Percentiles rank a stretch among this genome's conserved stretches.
Conservation (phyloP, 2,329 filamentous ascomycete species). For the Pestalotiopsis sp. region DNA sequence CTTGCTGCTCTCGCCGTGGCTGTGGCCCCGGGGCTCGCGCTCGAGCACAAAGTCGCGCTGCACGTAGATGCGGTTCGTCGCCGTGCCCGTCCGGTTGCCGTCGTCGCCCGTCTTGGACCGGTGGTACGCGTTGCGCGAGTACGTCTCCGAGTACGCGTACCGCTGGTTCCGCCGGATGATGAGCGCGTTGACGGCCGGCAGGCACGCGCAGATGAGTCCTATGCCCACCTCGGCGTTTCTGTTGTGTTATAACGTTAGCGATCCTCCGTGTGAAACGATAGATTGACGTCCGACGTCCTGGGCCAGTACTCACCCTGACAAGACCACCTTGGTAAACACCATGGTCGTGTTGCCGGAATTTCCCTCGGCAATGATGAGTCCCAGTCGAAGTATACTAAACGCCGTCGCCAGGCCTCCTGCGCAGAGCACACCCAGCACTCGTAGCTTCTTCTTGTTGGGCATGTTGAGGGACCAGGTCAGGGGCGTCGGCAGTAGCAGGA, state of each 20-base stretch:
- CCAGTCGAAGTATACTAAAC: slow-evolving; percentile 32
- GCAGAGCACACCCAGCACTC: slow-evolving; percentile 30
- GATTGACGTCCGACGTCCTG: neutral
- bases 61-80: neutral
- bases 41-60: neutral
- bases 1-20: neutral
- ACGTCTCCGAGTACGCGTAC: neutral
- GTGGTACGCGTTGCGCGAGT: neutral
- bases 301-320: slow-evolving; percentile 22
- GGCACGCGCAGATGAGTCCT: slow-evolving; percentile 14
- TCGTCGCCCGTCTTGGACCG: neutral
- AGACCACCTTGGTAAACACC: slow-evolving; percentile 29
- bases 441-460: slow-evolving; percentile 31
- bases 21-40: neutral
- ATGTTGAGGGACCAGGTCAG: slow-evolving; percentile 35
- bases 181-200: slow-evolving; percentile 12
- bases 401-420: slow-evolving; percentile 35
- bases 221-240: slow-evolving; percentile 27
- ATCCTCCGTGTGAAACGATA: no score
- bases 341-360: slow-evolving; percentile 28
- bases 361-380: slow-evolving; percentile 23
- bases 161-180: neutral
- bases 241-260: neutral
- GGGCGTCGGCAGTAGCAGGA: slow-evolving; percentile 33
- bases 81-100: neutral